Base-by-base conservation (phyloP, 306 rosid species). In the Rosa chinensis region DNA sequence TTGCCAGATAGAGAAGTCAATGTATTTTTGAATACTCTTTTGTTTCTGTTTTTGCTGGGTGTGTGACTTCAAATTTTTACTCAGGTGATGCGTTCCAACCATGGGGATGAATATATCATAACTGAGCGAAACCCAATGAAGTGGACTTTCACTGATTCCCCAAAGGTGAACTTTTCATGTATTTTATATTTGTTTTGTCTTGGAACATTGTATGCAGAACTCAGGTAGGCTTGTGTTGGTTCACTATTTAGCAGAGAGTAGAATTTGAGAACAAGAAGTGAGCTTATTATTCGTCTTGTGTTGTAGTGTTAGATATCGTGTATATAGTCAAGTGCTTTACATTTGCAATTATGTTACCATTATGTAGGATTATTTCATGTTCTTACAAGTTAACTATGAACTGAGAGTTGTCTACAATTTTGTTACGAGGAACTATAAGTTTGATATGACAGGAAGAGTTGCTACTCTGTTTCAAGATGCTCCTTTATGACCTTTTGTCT, bases 21-120 rank as follows among this genome's bases (percentile, higher is more conserved):
- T 32, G 43, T 16, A 32, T 13, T 4, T 74, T 40, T 47, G 28
- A 72, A 72, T 58, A 11, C 61, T 53, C 56, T 25, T 2, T n/a
- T 55, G 75, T 45, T 72, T 73, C 66, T 80, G 21, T 17, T 67
- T 79, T 59, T 74, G 28, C n/a, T 77, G 78, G 77, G 49, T 21
- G 52, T 8, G 23, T 77, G 52, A 66, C 43, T 75, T 40, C 74
- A 68, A 53, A 72, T 75, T 62, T 81, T 42, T 32, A 10, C 56
- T 62, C 85, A 95, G 98, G 88, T 92, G 75, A 87, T 92, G 94
- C 88, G 88, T 71, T 71, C 94, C 74, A 92, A 89, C 84, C 99
- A 90, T 49, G 90, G 89, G 10, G 89, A 87, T 49, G 94, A 87
- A 55, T 88, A 88, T 82, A 80, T 88, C 18, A 84, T 90, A 71